Evolutionary conservation across 176 grass and related monocot genomes (phyloP), one percentile per base, ranked within the genome.

Genomic region (barley (Hordeum vulgare)): DNA sequence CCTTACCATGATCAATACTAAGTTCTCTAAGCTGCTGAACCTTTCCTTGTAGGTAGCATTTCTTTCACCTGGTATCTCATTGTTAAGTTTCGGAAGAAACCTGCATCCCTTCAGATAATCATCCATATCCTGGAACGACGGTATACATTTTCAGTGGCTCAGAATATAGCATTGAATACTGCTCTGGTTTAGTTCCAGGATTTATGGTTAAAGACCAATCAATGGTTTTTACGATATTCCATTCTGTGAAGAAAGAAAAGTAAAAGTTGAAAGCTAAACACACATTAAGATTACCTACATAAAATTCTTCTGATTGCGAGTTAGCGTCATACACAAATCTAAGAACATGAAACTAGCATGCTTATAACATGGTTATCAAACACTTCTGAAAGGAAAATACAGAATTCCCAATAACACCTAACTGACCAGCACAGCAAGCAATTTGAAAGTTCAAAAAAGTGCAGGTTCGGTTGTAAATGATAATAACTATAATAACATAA

Each of bases 61-160:
- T 83, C 89, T 93, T 85, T 91, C 29, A 67, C 39, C 54, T n/a
- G 85, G 59, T 57, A 94, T 86, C 85, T 98, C 95, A 77, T 98
- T 98, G 76, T 98, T 98, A 36, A 98, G 90, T 86, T 85, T 95
- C 31, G 95, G 95, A 83, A 98, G 95, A 85, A 98, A 98, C 61
- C 76, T 94, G 82, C 95, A 98, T 29, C 95, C 85, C 86, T 90
- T 90, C 70, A 98, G 80, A 85, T 98, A 98, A 61, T 93, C 75
- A 76, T 31, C 47, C 69, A 98, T 91, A 77, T 98, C 88, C 95
- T 98, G 86, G 42, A 85, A 63, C 80, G 18, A 65, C 45, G 76
- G 25, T 26, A 49, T 23, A 60, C 51, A 63, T 33, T 28, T 57
- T 85, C 53, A 47, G 57, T 61, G 51, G 59, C 76, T 59, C 26